Base-by-base conservation (phyloP, 1,139 yeast species). In the Yamadazyma kanchanaburiensis region DNA sequence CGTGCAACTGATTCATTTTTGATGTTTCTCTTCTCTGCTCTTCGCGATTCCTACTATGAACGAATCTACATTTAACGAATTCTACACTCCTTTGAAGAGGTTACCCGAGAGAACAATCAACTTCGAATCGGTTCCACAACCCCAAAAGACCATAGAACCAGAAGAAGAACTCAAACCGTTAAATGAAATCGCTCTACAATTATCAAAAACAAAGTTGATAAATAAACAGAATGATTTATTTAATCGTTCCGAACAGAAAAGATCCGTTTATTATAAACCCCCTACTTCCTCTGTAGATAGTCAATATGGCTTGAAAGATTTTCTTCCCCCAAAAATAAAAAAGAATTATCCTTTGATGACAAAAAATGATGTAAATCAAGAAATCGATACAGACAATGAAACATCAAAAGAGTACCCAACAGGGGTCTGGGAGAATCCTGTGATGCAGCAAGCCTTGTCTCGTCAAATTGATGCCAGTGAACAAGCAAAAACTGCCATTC, bases 341-440 rank as follows among this genome's bases (percentile, higher is more conserved):
- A 37, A 32, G 18, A 37, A 32, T 24, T 38, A 48, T 11, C 55
- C 57, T 5, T 32, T 49, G 9, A 37, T 45, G 33, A 29, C 31
- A 16, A 38, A 28, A 12, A 31, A 35, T 25, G 4, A 14, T 21
- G 13, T 15, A 22, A 21, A 18, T n/a, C n/a, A n/a, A 4, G 14
- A 14, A n/a, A 14, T 15, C 12, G 26, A 15, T 15, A 16, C 26
- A 9, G 13, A 24, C 6, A n/a, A 12, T 13, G 39, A 39, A 2
- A 10, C 7, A 10, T 10, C 20, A 7, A 18, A 10, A 8, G 9
- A 7, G 20, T 7, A 7, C 10, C 65, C 69, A 1, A 49, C 60
- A 1, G 73, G 71, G 1, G 58, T 53, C n/a, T 67, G 73, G 73
- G 46, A 48, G 15, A 64, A 56, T 37, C 72, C 72, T 3, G 52